Evolutionary conservation across 495 filamentous ascomycete genomes (phyloP), one percentile per base, ranked within the genome.

Genomic region (Sabuloglossum arenarium): DNA sequence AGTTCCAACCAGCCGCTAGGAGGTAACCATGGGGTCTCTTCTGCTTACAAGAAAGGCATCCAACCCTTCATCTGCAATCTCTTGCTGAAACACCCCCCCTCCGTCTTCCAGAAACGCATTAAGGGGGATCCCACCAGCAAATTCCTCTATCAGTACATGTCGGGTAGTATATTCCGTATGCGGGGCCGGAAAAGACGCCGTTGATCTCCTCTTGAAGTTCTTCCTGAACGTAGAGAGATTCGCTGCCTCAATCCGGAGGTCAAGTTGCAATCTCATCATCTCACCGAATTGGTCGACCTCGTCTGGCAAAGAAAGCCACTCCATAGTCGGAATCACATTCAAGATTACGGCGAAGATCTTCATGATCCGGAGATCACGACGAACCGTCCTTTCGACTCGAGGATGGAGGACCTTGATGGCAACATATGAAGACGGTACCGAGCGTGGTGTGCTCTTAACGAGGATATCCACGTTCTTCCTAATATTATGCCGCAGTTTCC

Each of bases 221-320:
- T 81, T 80, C 55, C 93, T 83, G 71, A 99, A 99, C 25, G 80
- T 80, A 16, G 79, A 78, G 4, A 99, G 72, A 59, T 99, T 99
- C 6, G 88, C 80, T 1, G 86, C 81, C 63, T 99, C 93, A 56
- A 99, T 99, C 34, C 93, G 83, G 16, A 99, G 73, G 69, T 99
- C 93, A 14, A 99, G 73, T 59, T 99, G 93, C 21, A 97, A 71
- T 61, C 83, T 82, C 93, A 99, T 99, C 93, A 99, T 99, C 63
- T 90, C 83, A 11, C 88, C 90, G 61, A 99, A 99, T 64, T 95
- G 88, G 21, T 72, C 65, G 27, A 95, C 93, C 65, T 99, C 93
- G 61, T 94, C 88, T 0, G 93, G 93, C 32, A 99, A 79, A 1
- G 90, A 95, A 19, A 99, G 73, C 93, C 93, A 99, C 64, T 99